Conservation (phyloP, 1,139 yeast genomes). For the Blastobotrys niveus region DNA sequence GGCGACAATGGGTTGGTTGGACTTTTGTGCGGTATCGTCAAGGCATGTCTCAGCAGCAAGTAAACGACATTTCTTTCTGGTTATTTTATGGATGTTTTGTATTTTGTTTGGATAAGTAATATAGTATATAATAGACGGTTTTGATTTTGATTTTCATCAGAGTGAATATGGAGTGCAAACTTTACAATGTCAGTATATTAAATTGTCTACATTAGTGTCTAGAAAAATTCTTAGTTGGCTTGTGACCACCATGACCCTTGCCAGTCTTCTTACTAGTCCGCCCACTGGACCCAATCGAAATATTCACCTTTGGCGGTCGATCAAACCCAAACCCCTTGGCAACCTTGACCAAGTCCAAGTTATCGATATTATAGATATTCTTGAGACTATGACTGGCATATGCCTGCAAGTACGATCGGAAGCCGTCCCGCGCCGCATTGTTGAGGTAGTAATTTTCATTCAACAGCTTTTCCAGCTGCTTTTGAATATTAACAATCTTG, state of each 20-base stretch:
- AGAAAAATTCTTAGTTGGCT: no score
- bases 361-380: slow-evolving; percentile 93
- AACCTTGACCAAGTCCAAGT: slow-evolving; percentile 86
- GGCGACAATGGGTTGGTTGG: slow-evolving; percentile 20
- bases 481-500: slow-evolving; percentile 92
- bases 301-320: slow-evolving; percentile 94
- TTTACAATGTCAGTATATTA: no score
- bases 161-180: no score
- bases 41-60: slow-evolving; percentile 12
- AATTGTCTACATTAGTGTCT: no score
- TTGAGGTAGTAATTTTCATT: slow-evolving; percentile 90
- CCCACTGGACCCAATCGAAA: slow-evolving; percentile 90
- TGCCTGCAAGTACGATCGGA: slow-evolving; percentile 92
- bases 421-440: slow-evolving; percentile 96
- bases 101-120: no score
- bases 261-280: slow-evolving; percentile 42
- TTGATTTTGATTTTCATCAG: no score
- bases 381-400: slow-evolving; percentile 94
- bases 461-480: slow-evolving; percentile 84
- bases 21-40: slow-evolving; percentile 19
- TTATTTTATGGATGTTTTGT: no score
- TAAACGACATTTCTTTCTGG: slow-evolving; percentile 3
- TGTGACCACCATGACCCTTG: no score
- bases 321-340: slow-evolving; percentile 94
- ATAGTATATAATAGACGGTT: no score